These are phyloP conservation scores for Phytophthora cajani DNA, from an alignment of 352 stramenopile genomes.

Conservation along the genomic window DNA sequence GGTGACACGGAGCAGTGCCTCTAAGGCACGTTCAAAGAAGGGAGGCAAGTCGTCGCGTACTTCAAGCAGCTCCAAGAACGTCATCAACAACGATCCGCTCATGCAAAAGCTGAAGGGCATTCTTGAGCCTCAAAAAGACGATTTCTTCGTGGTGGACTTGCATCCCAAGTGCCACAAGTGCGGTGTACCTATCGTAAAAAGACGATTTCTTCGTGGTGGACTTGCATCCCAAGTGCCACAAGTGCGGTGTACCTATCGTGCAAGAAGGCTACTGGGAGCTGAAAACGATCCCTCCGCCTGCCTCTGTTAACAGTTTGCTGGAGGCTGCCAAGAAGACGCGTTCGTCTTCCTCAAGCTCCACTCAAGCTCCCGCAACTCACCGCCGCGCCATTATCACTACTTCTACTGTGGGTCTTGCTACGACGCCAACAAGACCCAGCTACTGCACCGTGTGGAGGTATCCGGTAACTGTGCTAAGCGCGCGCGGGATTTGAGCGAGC, in stretches of 20 bases:
- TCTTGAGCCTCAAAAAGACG: slow-evolving; percentile 98
- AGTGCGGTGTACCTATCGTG: slow-evolving; percentile 84
- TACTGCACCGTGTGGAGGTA: slow-evolving; percentile 78
- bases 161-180: slow-evolving; percentile 92
- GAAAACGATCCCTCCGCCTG: slow-evolving; percentile 67
- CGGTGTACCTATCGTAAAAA: slow-evolving; percentile 93
- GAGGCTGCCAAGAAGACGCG: slow-evolving; percentile 80
- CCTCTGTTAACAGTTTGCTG: slow-evolving; percentile 80
- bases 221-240: slow-evolving; percentile 92
- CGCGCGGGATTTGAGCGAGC: slow-evolving; percentile 67
- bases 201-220: slow-evolving; percentile 99
- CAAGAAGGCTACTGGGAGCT: slow-evolving; percentile 88
- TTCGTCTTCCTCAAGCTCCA: slow-evolving; percentile 66
- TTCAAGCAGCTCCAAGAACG: slow-evolving; percentile 67
- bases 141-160: slow-evolving; percentile 98
- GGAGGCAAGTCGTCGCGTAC: slow-evolving; percentile 46
- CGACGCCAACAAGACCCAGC: slow-evolving; percentile 76
- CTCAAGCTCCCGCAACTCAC: slow-evolving; percentile 69
- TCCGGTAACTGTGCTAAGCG: slow-evolving; percentile 69
- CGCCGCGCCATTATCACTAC: slow-evolving; percentile 84
- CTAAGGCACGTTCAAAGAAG: slow-evolving; percentile 77
- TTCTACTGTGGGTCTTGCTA: slow-evolving; percentile 81
- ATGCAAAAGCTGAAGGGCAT: slow-evolving; percentile 98
- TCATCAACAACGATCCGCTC: slow-evolving; percentile 92
- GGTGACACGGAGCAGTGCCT: slow-evolving; percentile 70